Evolutionary conservation across 352 stramenopile genomes (phyloP).

Genomic region (Thalassiosira ordinaria): DNA sequence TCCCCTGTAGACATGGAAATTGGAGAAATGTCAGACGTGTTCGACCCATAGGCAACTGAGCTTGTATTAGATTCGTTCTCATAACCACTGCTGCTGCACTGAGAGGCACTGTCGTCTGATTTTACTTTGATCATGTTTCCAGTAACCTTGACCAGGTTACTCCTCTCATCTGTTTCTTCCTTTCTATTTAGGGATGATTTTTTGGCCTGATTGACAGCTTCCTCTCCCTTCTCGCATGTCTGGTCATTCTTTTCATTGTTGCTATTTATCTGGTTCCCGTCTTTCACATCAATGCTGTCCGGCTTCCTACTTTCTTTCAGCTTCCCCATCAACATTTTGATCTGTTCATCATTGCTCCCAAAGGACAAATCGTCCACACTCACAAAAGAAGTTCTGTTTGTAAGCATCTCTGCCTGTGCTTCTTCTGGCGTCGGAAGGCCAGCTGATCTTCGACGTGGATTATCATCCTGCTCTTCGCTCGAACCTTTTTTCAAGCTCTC

Average conservation of each 20-base stretch:
- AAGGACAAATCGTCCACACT: conserved; percentile 30
- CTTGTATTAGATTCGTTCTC: conserved; percentile 63
- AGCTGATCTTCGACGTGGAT: background rate
- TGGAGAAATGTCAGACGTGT: conserved; percentile 41
- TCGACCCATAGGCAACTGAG: conserved; percentile 46
- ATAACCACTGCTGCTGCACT: conserved; percentile 39
- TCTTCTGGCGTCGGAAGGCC: conserved; percentile 40
- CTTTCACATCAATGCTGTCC: too few relatives aligned
- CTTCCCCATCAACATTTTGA: background rate
- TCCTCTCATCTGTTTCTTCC: too few relatives aligned
- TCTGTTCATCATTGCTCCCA: conserved; percentile 11
- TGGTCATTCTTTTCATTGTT: too few relatives aligned
- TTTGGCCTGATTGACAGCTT: too few relatives aligned
- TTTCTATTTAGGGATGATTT: too few relatives aligned
- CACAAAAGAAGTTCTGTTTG: conserved; percentile 31
- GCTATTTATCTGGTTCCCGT: too few relatives aligned
- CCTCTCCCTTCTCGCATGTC: too few relatives aligned
- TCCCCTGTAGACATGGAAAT: conserved; percentile 46
- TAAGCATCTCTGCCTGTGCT: conserved; percentile 29
- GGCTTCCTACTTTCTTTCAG: background rate
- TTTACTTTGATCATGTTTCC: background rate
- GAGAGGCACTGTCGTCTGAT: conserved; percentile 40
- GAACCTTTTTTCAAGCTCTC: too few relatives aligned
- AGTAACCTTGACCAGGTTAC: too few relatives aligned
- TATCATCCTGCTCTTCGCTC: background rate